Conservation (phyloP, 345 rosid genomes). For the Nephelium lappaceum region DNA sequence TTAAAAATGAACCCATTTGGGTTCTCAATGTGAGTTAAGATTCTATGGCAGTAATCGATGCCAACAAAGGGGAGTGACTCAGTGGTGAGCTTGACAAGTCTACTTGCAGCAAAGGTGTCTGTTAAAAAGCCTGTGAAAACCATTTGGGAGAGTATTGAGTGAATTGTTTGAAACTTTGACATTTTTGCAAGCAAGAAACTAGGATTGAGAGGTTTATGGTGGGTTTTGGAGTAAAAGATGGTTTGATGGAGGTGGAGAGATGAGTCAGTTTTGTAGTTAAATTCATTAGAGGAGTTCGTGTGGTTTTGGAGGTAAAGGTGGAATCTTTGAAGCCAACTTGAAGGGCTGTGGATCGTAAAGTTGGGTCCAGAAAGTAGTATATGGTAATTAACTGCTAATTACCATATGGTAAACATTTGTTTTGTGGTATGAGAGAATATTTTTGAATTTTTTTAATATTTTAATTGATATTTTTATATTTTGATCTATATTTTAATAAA, state of each 20-base stretch:
- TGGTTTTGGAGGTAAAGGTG: background rate
- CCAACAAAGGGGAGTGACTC: constrained; percentile 36
- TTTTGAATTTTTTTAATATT: no score
- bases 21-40: constrained; percentile 40
- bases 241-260: constrained; percentile 13
- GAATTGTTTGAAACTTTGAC: constrained; percentile 45
- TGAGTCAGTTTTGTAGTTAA: constrained; percentile 10
- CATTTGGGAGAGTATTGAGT: constrained; percentile 55
- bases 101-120: constrained; percentile 54
- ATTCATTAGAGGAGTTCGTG: background rate
- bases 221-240: constrained; percentile 17
- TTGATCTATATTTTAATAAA: no score
- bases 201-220: constrained; percentile 43
- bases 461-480: no score
- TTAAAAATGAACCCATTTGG: constrained; percentile 55
- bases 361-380: background rate
- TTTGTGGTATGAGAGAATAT: no score
- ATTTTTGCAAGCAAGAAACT: constrained; percentile 37
- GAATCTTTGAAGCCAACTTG: background rate
- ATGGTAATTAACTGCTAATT: background rate
- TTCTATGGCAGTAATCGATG: constrained; percentile 32
- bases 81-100: constrained; percentile 47
- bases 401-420: background rate
- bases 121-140: constrained; percentile 46
- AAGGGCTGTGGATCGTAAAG: background rate